Base-by-base conservation (phyloP, 1,284 basidiomycete genomes). In the Rhodotorula sp. region DNA sequence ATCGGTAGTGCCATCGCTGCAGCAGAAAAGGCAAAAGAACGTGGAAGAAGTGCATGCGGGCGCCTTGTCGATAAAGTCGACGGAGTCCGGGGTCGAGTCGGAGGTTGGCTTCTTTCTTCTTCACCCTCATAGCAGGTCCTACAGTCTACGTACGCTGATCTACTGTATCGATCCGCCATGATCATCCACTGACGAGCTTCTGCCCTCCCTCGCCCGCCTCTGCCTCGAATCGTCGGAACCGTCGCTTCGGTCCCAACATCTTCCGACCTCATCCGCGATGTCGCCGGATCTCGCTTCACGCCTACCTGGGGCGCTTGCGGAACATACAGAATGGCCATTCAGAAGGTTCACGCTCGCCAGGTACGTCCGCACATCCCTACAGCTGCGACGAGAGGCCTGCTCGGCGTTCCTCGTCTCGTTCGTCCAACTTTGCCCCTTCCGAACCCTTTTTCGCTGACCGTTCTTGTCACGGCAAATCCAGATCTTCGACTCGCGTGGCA, bases 401-500 rank as follows among this genome's bases (percentile, higher is more conserved):
- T 28, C 52, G 43, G 47, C 18, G 26, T 50, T 31, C 28, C 38
- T 60, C 49, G 38, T 43, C 47, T 49, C 28, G 43, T 34, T 43
- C 52, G 21, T 23, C 54, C 54, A 55, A 55, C 54, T 55, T 55
- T 26, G 15, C 38, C 38, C 38, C 38, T 43, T 12, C 38, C 38
- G 38, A 43, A 43, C 38, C 34, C 38, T 43, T 43, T 43, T 43
- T 43, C n/a, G 26, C 15, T 26, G 54, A 55, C n/a, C 54, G 54
- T 16, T 55, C 54, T 26, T 26, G 26, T 21, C 8, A 1, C 19
- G 28, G 21, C 49, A 4, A 34, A 0, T 38, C 12, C 48, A 76
- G 75, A 59, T 76, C 67, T 76, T 71, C 69, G 75, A 76, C 69
- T 73, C 71, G 23, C 73, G 75, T 38, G 75, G 73, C 48, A 76